Percentiles rank a stretch among this genome's conserved stretches.
phyloP scores from a whole-genome alignment of 129 eudicot genomes.

The Flaveria robusta region DNA sequence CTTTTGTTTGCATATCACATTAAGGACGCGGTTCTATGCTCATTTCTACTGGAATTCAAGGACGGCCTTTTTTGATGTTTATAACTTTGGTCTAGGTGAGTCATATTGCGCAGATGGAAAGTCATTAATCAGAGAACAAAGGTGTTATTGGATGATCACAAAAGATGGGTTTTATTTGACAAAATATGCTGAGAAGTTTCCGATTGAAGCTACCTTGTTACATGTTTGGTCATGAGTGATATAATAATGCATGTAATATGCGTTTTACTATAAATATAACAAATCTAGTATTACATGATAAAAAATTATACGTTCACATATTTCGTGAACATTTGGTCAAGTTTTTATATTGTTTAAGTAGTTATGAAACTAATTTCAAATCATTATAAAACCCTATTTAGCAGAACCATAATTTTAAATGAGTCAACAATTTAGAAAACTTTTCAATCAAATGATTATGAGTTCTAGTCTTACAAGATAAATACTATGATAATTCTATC shows the following conservation, averaged over 20 bases:
- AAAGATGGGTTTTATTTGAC: constrained; percentile 9
- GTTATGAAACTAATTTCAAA: background rate
- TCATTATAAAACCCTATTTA: no score
- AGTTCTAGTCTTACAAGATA: no score
- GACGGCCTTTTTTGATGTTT: constrained; percentile 21
- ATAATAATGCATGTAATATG: background rate
- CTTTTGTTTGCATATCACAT: background rate
- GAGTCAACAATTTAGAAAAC: no score
- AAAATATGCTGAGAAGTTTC: background rate
- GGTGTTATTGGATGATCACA: constrained; percentile 7
- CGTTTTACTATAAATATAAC: background rate
- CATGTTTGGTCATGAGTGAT: background rate
- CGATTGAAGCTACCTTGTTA: background rate
- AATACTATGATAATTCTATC: no score
- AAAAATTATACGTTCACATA: background rate
- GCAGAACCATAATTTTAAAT: no score
- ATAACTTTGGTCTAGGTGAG: background rate
- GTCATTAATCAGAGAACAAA: background rate
- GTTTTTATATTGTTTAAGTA: background rate
- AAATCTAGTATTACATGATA: background rate
- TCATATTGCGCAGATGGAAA: background rate
- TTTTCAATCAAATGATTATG: no score
- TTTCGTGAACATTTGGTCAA: background rate
- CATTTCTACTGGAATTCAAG: constrained; percentile 23
- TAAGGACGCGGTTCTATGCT: constrained; percentile 8